Percentiles rank a stretch among this genome's conserved stretches.
phyloP scores from a whole-genome alignment of 31 red algal species.

The Endocladia muricata region DNA sequence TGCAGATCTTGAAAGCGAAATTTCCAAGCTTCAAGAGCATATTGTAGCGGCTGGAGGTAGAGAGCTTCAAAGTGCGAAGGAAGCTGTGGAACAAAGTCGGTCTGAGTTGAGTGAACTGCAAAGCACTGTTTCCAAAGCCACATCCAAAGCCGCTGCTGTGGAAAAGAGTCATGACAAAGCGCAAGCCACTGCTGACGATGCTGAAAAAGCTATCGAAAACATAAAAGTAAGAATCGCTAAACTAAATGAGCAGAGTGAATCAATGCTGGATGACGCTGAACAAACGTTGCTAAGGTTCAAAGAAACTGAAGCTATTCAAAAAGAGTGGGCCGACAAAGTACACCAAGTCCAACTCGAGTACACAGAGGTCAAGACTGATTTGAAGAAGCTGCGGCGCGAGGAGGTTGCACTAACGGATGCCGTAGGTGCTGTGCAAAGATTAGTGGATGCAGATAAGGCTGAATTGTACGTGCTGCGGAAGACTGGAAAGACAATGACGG shows the following conservation, averaged over 20 bases:
- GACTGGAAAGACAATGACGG: constrained; percentile 24
- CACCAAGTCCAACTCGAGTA: constrained; percentile 16
- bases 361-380: constrained; percentile 19
- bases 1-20: constrained; percentile 45
- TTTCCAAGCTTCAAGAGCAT: constrained; percentile 46
- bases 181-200: constrained; percentile 13
- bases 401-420: constrained; percentile 21
- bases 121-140: constrained; percentile 21
- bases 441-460: constrained; percentile 14
- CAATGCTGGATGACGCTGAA: constrained; percentile 59
- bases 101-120: constrained; percentile 26
- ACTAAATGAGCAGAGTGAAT: not conserved
- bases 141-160: constrained; percentile 31
- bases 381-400: constrained; percentile 46
- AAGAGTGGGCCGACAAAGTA: constrained; percentile 54
- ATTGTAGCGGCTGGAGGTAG: constrained; percentile 65
- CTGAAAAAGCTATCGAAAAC: constrained; percentile 22
- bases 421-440: constrained; percentile 24
- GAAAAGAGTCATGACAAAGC: constrained; percentile 22
- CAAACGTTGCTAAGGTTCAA: constrained; percentile 27
- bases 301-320: constrained; percentile 25
- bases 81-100: constrained; percentile 18
- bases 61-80: constrained; percentile 43
- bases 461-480: constrained; percentile 29
- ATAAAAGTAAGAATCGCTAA: constrained; percentile 7